Base-by-base conservation (phyloP, 768 basidiomycete species). In the Lepiota venenata region DNA sequence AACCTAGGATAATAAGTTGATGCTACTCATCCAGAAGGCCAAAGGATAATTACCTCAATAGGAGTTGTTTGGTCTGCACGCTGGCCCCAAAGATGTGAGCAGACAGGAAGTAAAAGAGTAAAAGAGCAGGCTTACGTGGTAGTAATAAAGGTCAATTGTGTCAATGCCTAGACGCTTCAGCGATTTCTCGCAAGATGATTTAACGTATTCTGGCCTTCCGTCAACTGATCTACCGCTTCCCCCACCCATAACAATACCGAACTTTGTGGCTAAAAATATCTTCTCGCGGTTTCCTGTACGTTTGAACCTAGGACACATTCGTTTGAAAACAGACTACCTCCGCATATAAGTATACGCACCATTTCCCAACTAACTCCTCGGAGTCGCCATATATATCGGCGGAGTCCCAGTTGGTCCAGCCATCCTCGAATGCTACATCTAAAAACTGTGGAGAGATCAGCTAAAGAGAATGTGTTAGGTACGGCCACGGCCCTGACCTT, bases 181-280 rank as follows among this genome's bases (percentile, higher is more conserved):
- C 0, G 78, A 78, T 50, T 49, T 67, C n/a, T 77, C 66, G 39
- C 74, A 43, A 0, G 69, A 63, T 43, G 69, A 58, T 3, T 64
- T 66, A 10, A 75, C 71, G 50, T 78, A 76, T 50, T 74, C 66
- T 0, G 74, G 69, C 50, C 52, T 74, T 42, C 52, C 70, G 52
- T 65, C 59, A 35, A 60, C 11, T 27, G 35, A 8, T 59, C 63
- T 11, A 55, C 60, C 14, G 25, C 25, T 25, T 25, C 25, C 25
- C 52, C 56, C 32, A 20, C 56, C 46, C 14, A 49, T 25, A 3
- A 58, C 57, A 18, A 66, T 58, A 2, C 70, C 64, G n/a, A 62
- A 66, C 56, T 87, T 86, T 22, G 83, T 84, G 2, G 83, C 82
- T 16, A 87, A 71, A 68, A 85, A 87, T 29, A 84, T 81, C 27